Evolutionary conservation across 2,329 filamentous ascomycete genomes (phyloP), one percentile per base, ranked within the genome.

Genomic region (Paraconiothyrium brasiliense): DNA sequence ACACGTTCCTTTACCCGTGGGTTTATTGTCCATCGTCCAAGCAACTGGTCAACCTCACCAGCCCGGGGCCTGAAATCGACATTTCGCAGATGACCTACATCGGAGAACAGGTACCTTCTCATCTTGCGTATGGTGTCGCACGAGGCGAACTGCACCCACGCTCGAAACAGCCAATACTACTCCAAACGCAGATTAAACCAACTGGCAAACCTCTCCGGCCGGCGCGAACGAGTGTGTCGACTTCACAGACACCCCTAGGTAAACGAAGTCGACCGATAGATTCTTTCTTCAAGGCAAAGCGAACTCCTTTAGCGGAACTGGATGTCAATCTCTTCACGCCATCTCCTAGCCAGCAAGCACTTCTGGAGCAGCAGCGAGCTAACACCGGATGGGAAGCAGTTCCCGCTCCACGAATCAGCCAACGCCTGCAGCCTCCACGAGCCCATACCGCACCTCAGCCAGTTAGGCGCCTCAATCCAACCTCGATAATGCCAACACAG

Each of bases 1-100:
- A 92, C 68, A 98, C 95, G 0, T 99, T 99, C 73, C 81, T 97
- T 20, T 92, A 98, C 73, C 95, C 97, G 80, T 92, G 95, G 80
- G 94, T 98, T 3, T 99, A 92, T 77, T 98, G 94, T 75, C 93
- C 94, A 0, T 82, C 84, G 41, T 84, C 86, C 46, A 84, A 89
- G 60, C 82, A 88, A 63, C 79, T 98, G 48, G 91, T 97, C 44
- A 89, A 93, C 62, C 84, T 97, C 61, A 95, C 89, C 0, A 83
- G 88, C 14, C 85, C 90, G 0, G 86, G 88, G 0, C 81, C 85
- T 6, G 87, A 87, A 4, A 76, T 93, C 24, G 86, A 89, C 27
- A 82, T 89, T 0, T 86, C 89, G 10, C 86, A 90, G 46, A 89
- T 97, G 84, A 86, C 90, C 0, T 98, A 91, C 71, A 92, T 99